Evolutionary conservation across 2,329 filamentous ascomycete genomes (phyloP), one percentile per base, ranked within the genome.

Genomic region (Fusarium keratoplasticum): DNA sequence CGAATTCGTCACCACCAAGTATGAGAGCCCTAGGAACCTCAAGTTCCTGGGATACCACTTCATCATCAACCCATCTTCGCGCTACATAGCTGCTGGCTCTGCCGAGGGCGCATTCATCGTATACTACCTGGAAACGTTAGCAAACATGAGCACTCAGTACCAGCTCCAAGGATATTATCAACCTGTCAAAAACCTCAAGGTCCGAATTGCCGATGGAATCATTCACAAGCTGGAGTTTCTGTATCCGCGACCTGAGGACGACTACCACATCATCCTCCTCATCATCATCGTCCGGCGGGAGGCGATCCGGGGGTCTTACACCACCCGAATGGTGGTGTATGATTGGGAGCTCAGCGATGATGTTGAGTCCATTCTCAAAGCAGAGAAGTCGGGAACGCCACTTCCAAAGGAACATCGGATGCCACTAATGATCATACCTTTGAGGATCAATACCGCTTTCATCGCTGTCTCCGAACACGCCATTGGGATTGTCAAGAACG

Each of bases 211-310:
- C 9, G 88, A 91, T 9, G 95, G 94, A 1, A 87, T 92, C n/a
- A 94, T 98, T 64, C 87, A 96, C 76, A 93, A 94, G 76, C 92
- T 98, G 87, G 93, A 95, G 25, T 99, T 98, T 73, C 86, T 99
- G 4, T 90, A 93, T 68, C 94, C 95, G 9, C 87, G 87, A 11
- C 83, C 88, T 1, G 88, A 90, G 62, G 91, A 95, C 69, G 87
- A 90, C 11, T 86, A 91, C 63, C 91, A 92, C 76, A 89, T 97
- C 50, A 92, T 97, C n/a, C 86, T 98, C 5, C 84, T 98, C 13
- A 84, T 98, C 47, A 87, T 92, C 20, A 77, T 90, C 18, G 82
- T 87, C 61, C 84, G 82, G 36, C 83, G 84, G 35, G 86, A 87
- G 64, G 70, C 71, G 7, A 66, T 14, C 3, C 71, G 64, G 11